Conservation (phyloP, 371 early-diverging fungal species). For the Gilbertella persicaria region DNA sequence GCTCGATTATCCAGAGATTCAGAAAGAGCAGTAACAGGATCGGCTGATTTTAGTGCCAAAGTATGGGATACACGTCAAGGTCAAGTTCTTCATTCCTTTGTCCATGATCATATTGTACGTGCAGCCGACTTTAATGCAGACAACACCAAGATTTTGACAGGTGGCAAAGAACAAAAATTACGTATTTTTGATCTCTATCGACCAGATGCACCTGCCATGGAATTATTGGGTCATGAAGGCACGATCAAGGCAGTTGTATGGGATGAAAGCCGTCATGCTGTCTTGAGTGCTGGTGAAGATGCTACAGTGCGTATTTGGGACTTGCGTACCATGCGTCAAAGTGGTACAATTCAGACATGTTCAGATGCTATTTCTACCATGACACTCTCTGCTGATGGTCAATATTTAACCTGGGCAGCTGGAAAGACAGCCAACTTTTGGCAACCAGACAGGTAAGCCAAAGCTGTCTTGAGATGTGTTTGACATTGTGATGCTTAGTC, state of each 20-base stretch:
- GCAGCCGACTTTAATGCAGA: conserved; percentile 75
- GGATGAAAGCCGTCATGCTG: conserved; percentile 61
- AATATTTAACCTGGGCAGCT: conserved; percentile 70
- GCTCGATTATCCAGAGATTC: conserved; percentile 78
- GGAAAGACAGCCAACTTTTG: conserved; percentile 76
- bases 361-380: conserved; percentile 68
- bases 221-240: conserved; percentile 59
- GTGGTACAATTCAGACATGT: conserved; percentile 56
- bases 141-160: conserved; percentile 73
- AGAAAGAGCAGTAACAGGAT: conserved; percentile 79
- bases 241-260: conserved; percentile 74
- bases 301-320: conserved; percentile 72
- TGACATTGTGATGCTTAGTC: not conserved
- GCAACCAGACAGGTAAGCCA: conserved; percentile 64
- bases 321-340: conserved; percentile 63
- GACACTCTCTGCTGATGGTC: conserved; percentile 69
- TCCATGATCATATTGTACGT: conserved; percentile 82
- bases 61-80: conserved; percentile 86
- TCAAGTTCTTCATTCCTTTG: conserved; percentile 65
- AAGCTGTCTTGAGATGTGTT: not conserved
- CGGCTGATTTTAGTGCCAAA: conserved; percentile 88
- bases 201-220: conserved; percentile 56
- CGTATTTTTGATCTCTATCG: conserved; percentile 77
- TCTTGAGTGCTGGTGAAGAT: conserved; percentile 68
- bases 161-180: conserved; percentile 79